A percentile compares a stretch with the other conserved stretches of the same genome.
These are phyloP conservation scores for Nigrograna mackinnonii DNA, from an alignment of 2,329 filamentous ascomycete genomes.

Conservation along the genomic window DNA sequence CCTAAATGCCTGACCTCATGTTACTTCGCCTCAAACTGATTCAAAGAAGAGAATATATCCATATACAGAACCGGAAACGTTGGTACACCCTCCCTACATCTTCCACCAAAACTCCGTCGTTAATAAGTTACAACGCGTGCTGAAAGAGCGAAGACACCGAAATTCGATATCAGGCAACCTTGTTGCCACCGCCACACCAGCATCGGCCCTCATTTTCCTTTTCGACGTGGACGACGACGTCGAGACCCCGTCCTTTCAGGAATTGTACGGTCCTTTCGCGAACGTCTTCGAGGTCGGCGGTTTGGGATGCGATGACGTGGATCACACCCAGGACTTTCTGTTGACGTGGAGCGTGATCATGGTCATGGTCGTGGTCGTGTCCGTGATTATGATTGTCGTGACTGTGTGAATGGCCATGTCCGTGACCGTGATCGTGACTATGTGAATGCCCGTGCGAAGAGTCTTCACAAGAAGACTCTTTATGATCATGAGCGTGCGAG, in stretches of 20 bases:
- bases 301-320: slow-evolving; percentile 76
- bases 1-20: too few species aligned
- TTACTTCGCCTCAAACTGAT: too few species aligned
- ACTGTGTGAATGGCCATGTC: slow-evolving; percentile 18
- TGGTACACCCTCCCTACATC: too few species aligned
- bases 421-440: slow-evolving; percentile 31
- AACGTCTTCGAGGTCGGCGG: slow-evolving; percentile 80
- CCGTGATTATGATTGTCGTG: slow-evolving; percentile 33
- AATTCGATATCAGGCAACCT: too few species aligned
- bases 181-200: slow-evolving; percentile 64
- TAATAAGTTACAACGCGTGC: too few species aligned
- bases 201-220: slow-evolving; percentile 73
- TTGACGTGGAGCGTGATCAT: slow-evolving; percentile 32
- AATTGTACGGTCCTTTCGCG: slow-evolving; percentile 75
- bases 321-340: slow-evolving; percentile 76
- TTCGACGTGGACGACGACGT: slow-evolving; percentile 87
- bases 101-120: too few species aligned
- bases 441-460: slow-evolving; percentile 34
- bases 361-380: slow-evolving; percentile 39
- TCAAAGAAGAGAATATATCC: too few species aligned
- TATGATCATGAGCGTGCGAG: slow-evolving; percentile 28
- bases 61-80: too few species aligned
- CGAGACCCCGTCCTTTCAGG: slow-evolving; percentile 71
- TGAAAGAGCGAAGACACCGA: too few species aligned
- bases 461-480: slow-evolving; percentile 30